phyloP scores from a whole-genome alignment of 1,284 basidiomycete species.

The Apiotrichum gracile region DNA sequence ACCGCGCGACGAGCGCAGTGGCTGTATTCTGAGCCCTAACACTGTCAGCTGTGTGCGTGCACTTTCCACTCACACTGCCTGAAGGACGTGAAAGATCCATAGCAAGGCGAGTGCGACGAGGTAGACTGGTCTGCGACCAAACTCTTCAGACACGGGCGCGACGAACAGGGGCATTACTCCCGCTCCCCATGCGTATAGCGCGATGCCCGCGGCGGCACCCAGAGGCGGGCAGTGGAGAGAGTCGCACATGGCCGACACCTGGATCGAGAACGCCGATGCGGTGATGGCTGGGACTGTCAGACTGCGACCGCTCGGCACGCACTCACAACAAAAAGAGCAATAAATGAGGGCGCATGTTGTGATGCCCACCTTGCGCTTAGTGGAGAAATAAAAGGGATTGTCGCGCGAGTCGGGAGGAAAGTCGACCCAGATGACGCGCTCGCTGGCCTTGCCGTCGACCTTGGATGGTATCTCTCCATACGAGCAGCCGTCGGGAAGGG shows the following conservation, averaged over 20 bases:
- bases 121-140: slow-evolving; percentile 66
- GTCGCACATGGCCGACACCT: slow-evolving; percentile 58
- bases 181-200: slow-evolving; percentile 55
- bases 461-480: slow-evolving; percentile 6
- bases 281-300: slow-evolving; percentile 49
- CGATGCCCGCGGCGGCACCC: slow-evolving; percentile 58
- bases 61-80: slow-evolving; percentile 55
- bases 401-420: slow-evolving; percentile 54
- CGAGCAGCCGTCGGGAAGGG: slow-evolving; percentile 8
- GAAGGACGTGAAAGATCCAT: slow-evolving; percentile 57
- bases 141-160: slow-evolving; percentile 70
- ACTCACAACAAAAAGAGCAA: slow-evolving; percentile 55
- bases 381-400: slow-evolving; percentile 56
- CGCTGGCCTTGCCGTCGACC: not conserved
- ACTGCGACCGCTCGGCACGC: not conserved
- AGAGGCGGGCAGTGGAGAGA: slow-evolving; percentile 59
- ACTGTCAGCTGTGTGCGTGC: not conserved
- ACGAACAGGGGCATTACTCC: slow-evolving; percentile 60
- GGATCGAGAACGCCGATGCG: slow-evolving; percentile 55
- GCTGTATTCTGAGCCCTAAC: slow-evolving; percentile 60
- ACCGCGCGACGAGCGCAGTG: slow-evolving; percentile 61
- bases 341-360: slow-evolving; percentile 57
- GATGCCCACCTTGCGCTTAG: slow-evolving; percentile 56
- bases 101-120: slow-evolving; percentile 56
- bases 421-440: slow-evolving; percentile 53